A percentile compares a stretch with the other conserved stretches of the same genome.
Evolutionary conservation across 176 grass and related monocot genomes (phyloP).

Genomic region (Lolium multiflorum): DNA sequence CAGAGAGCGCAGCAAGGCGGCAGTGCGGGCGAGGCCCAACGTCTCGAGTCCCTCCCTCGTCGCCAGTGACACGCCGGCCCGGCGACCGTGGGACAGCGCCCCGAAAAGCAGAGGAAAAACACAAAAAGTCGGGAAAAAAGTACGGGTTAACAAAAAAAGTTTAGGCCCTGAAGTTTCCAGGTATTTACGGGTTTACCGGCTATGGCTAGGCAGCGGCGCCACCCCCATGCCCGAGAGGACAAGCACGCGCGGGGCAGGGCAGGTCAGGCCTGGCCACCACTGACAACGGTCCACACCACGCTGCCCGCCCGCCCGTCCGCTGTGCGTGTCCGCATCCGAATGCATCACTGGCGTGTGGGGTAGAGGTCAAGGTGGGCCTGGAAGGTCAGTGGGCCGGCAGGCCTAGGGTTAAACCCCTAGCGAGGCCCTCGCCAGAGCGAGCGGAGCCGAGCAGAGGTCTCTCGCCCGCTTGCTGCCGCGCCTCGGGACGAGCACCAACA

Average conservation of each 20-base stretch:
- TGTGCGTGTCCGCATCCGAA: too few species aligned
- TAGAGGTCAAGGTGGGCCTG: rapidly evolving
- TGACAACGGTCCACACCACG: conserved; percentile 36
- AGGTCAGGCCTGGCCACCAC: conserved; percentile 23
- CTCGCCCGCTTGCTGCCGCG: conserved; percentile 19
- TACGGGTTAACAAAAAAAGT: too few species aligned
- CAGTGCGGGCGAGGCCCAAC: neutral
- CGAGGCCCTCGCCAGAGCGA: conserved; percentile 45
- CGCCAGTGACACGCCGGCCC: neutral
- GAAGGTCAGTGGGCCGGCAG: neutral
- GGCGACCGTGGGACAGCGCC: neutral
- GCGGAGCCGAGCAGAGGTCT: neutral
- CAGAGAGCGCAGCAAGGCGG: neutral
- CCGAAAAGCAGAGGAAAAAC: conserved; percentile 32
- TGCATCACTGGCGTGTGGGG: neutral
- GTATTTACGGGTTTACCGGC: conserved; percentile 35
- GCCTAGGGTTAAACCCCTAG: neutral
- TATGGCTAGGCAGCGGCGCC: conserved; percentile 20
- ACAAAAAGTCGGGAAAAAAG: neutral
- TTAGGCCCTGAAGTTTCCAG: neutral
- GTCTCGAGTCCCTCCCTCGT: neutral
- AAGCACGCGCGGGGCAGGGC: conserved; percentile 42
- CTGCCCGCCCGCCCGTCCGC: too few species aligned
- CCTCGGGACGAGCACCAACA: conserved; percentile 44
- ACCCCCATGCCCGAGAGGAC: neutral